Conservation (phyloP, 345 rosid species). For the Hypericum androsaemum region DNA sequence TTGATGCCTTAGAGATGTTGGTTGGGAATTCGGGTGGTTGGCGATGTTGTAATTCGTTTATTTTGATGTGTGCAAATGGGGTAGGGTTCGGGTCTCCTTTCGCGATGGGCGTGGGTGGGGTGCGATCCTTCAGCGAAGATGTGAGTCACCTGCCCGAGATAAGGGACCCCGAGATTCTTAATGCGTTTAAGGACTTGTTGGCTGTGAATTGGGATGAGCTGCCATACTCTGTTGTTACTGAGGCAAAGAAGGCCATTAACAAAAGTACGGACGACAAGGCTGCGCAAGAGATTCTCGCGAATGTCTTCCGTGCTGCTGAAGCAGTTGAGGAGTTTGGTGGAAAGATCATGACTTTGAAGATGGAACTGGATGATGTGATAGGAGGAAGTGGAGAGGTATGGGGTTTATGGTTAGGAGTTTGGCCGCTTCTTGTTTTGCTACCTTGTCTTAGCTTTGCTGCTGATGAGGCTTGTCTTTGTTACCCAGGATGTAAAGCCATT, state of each 20-base stretch:
- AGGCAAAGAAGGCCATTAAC: constrained; percentile 52
- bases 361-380: constrained; percentile 83
- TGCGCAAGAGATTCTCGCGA: constrained; percentile 63
- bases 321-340: constrained; percentile 84
- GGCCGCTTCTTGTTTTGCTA: neutral
- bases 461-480: constrained; percentile 14
- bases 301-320: constrained; percentile 70
- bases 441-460: constrained; percentile 1
- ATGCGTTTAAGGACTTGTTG: constrained; percentile 74
- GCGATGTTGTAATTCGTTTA: neutral
- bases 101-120: constrained; percentile 32
- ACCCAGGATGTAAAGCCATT: constrained; percentile 65
- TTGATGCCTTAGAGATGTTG: neutral
- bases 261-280: constrained; percentile 53
- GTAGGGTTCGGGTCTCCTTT: constrained; percentile 37
- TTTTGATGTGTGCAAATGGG: neutral
- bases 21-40: neutral
- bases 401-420: neutral
- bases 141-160: constrained; percentile 57
- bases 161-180: constrained; percentile 39
- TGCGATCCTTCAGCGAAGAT: constrained; percentile 52
- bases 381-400: constrained; percentile 89
- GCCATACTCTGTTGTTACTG: constrained; percentile 34
- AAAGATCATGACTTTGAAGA: constrained; percentile 51
- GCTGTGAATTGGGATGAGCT: constrained; percentile 75